Base-by-base conservation (phyloP, 768 basidiomycete genomes). In the Boletales sp. region DNA sequence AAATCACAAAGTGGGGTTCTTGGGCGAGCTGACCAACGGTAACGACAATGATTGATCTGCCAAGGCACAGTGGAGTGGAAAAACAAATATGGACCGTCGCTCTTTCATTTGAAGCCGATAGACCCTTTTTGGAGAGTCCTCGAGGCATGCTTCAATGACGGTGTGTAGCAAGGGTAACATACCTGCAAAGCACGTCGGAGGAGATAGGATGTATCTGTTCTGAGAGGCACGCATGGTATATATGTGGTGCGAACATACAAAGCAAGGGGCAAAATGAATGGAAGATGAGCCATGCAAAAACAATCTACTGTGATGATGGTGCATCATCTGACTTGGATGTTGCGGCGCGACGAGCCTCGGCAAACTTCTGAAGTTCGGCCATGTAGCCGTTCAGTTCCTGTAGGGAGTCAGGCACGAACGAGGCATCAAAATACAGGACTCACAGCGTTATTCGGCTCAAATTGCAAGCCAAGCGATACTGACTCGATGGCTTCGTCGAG, bases 401-500 rank as follows among this genome's bases (percentile, higher is more conserved):
- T 44, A 19, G 28, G 15, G 15, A 28, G 42, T 70, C 28, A 64
- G 50, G 15, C 8, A 42, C 12, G 39, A 15, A 10, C 1, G 2
- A 40, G 18, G 13, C 12, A 10, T 18, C 4, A 8, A 18, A 9
- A 41, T 19, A 36, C 2, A 10, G 14, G 21, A 49, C 78, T 44
- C 54, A 86, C 85, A 47, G 70, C 60, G 41, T 82, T 86, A 35
- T 76, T 75, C 0, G 86, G 83, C 57, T 98, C 94, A 59, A 87
- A 95, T 50, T 87, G 82, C 50, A 98, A 66, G 2, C 95, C 96
- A 8, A 93, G 76, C 56, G 81, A 77, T 51, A 95, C 71, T 2
- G 94, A 84, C 41, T 92, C 88, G 56, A 81, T 80, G 9, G 94
- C 94, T 38, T 95, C 94, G 38, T 83, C 70, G 48, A 81, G 69